A percentile compares a stretch with the other conserved stretches of the same genome.
These are phyloP conservation scores for Ligustrum vulgare DNA, from an alignment of 257 asterid species.

Conservation along the genomic window DNA sequence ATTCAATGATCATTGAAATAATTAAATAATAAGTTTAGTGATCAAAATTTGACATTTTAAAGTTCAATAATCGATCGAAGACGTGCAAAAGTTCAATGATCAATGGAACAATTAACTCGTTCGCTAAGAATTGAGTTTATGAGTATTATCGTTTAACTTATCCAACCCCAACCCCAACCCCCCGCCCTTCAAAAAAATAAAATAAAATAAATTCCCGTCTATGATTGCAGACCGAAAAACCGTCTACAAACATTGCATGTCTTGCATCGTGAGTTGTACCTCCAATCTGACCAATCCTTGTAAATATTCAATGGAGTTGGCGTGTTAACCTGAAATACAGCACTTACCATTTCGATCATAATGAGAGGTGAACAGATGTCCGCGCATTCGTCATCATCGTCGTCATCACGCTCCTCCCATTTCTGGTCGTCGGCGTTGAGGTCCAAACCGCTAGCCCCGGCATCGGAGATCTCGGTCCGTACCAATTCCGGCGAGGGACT, in stretches of 20 bases:
- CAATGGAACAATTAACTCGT: too few relatives aligned
- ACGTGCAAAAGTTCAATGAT: too few relatives aligned
- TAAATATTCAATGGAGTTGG: background rate
- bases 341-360: background rate
- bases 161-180: too few relatives aligned
- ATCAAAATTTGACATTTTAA: too few relatives aligned
- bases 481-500: constrained; percentile 57
- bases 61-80: too few relatives aligned
- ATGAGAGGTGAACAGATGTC: constrained; percentile 23
- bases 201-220: too few relatives aligned
- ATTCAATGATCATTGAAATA: too few relatives aligned
- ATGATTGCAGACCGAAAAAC: constrained; percentile 1
- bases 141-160: too few relatives aligned
- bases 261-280: constrained; percentile 21
- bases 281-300: background rate
- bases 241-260: constrained; percentile 5
- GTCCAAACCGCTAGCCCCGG: constrained; percentile 51
- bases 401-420: constrained; percentile 54
- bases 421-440: constrained; percentile 81
- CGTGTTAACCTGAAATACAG: background rate
- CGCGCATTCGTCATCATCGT: constrained; percentile 37
- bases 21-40: too few relatives aligned
- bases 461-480: constrained; percentile 42
- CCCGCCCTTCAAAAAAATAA: too few relatives aligned
- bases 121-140: too few relatives aligned